Percentiles rank a stretch among this genome's conserved stretches.
phyloP scores from a whole-genome alignment of 495 filamentous ascomycete genomes.

The Daldinia loculata region DNA sequence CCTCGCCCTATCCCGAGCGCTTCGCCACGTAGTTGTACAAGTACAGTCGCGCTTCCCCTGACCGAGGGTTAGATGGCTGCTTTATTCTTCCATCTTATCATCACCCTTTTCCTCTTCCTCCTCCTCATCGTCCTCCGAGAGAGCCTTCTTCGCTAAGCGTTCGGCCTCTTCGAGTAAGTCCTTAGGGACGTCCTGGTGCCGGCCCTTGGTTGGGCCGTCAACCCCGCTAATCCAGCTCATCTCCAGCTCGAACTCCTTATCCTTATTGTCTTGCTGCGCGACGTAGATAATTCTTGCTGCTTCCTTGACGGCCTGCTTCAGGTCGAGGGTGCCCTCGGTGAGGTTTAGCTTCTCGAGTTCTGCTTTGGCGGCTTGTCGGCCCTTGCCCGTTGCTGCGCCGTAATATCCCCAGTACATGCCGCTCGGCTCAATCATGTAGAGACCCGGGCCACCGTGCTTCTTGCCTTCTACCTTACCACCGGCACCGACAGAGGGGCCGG shows the following conservation, averaged over 20 bases:
- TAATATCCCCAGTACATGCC: constrained; percentile 99
- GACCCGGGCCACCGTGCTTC: constrained; percentile 84
- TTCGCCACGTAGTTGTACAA: constrained; percentile 29
- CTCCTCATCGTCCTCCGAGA: constrained; percentile 80
- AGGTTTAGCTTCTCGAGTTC: constrained; percentile 98
- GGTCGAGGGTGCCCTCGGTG: constrained; percentile 73
- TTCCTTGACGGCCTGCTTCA: constrained; percentile 91
- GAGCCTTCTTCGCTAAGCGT: constrained; percentile 78
- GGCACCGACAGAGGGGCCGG: constrained; percentile 75
- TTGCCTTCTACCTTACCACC: constrained; percentile 80
- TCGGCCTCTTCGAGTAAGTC: constrained; percentile 90
- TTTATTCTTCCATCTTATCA: constrained; percentile 81
- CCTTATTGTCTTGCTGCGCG: constrained; percentile 94
- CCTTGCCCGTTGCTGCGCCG: constrained; percentile 95
- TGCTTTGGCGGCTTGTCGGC: constrained; percentile 92
- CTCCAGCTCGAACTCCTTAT: constrained; percentile 99
- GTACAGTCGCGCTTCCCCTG: constrained; percentile 10
- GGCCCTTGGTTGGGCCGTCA: constrained; percentile 87
- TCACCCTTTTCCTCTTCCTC: constrained; percentile 65
- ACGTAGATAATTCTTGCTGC: constrained; percentile 96
- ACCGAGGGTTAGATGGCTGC: neutral
- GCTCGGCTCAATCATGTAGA: constrained; percentile 99
- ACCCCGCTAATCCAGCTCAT: constrained; percentile 94
- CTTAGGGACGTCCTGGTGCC: constrained; percentile 90
- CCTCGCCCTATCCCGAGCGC: constrained; percentile 21